phyloP scores from a whole-genome alignment of 2,329 filamentous ascomycete species.

The Hypoxylon sp. region DNA sequence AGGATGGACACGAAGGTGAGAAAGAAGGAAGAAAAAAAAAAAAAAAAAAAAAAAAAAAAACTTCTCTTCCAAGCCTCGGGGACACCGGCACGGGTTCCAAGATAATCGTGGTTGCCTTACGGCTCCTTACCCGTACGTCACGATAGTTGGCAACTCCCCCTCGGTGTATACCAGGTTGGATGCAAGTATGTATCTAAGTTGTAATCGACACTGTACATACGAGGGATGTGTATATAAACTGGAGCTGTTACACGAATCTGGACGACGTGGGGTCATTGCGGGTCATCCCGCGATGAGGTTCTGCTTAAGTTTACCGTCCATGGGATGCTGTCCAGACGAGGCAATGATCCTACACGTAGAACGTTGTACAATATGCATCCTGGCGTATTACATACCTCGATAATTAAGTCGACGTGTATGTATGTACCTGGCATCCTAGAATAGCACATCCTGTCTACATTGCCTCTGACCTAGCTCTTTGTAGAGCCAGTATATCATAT shows the following conservation, averaged over 20 bases:
- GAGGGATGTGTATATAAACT: slow-evolving; percentile 1
- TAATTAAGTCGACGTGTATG: background rate
- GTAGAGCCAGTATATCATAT: slow-evolving; percentile 22
- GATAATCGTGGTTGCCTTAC: slow-evolving; percentile 10
- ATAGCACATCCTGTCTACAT: too few species aligned
- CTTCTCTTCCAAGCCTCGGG: slow-evolving; percentile 10
- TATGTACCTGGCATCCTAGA: background rate
- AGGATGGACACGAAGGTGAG: background rate
- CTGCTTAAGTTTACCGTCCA: background rate
- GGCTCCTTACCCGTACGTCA: slow-evolving; percentile 1
- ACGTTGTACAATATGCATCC: slow-evolving; percentile 10
- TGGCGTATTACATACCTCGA: background rate
- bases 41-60: background rate
- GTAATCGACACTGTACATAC: slow-evolving; percentile 7
- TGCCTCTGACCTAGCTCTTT: background rate
- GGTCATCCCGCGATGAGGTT: slow-evolving; percentile 24
- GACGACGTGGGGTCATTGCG: slow-evolving; percentile 34
- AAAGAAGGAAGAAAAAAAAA: background rate
- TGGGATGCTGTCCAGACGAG: background rate
- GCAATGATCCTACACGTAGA: background rate
- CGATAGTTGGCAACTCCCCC: background rate
- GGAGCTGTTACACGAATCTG: slow-evolving; percentile 17
- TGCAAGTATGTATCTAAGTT: background rate
- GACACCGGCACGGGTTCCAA: background rate
- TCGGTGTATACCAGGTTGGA: slow-evolving; percentile 1